A percentile compares a stretch with the other conserved stretches of the same genome.
Conservation (phyloP, 306 rosid species). For the Corylus avellana region DNA sequence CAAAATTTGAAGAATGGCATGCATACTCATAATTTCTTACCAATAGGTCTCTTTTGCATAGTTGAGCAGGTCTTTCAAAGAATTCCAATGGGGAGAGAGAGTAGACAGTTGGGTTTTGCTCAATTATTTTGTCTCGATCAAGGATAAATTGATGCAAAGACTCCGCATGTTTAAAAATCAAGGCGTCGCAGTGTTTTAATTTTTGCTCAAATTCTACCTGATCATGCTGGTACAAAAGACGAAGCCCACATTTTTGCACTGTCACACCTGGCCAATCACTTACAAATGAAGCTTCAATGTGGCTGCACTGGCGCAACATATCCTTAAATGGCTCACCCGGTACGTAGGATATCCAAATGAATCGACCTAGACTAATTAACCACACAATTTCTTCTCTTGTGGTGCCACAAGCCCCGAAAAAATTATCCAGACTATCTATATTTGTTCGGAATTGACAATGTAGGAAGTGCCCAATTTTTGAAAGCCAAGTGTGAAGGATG, state of each 20-base stretch:
- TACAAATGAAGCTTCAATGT: neutral
- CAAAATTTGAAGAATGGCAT: no score
- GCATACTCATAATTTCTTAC: neutral
- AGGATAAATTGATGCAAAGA: fast-evolving
- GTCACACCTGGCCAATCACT: neutral
- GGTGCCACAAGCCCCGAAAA: neutral
- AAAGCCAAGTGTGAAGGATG: neutral
- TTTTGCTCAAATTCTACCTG: neutral
- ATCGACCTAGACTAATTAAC: neutral
- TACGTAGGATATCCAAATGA: neutral
- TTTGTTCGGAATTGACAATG: neutral
- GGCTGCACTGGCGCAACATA: neutral
- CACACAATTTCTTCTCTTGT: neutral
- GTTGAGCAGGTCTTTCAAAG: neutral
- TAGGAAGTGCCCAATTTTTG: neutral
- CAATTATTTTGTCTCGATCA: neutral
- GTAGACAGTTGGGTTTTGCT: neutral
- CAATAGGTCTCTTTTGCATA: neutral
- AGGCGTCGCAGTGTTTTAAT: neutral
- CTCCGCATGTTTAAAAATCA: fast-evolving
- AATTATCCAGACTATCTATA: neutral
- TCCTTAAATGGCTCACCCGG: neutral
- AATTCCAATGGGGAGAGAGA: no score
- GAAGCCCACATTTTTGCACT: neutral
- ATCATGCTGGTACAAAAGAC: neutral